Base-by-base conservation (phyloP, 140 eudicot genomes). In the Senecio squalidus region DNA sequence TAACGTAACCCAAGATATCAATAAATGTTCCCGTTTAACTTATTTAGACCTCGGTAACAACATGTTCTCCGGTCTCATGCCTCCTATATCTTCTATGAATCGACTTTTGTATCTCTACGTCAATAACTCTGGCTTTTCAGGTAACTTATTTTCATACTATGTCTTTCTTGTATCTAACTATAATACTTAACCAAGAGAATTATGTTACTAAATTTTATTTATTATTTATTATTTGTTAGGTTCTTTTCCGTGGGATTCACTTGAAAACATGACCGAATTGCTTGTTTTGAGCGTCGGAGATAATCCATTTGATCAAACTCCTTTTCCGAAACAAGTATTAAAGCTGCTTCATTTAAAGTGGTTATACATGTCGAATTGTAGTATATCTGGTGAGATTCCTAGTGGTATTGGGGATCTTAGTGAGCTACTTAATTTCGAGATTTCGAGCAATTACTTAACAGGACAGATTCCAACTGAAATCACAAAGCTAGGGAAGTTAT, bases 11-110 rank as follows among this genome's bases (percentile, higher is more conserved):
- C 22, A 56, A 8, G 80, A 84, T 21, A 36, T 84, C 31, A 74
- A 69, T 24, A 73, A 68, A 3, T 92, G 99, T 70, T 62, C 66
- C 0, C 34, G 65, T 0, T 56, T 92, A 39, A 72, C 38, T 36
- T 88, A 92, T 62, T 66, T 92, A 34, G 96, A 92, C 38, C 55
- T 92, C 45, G 96, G 96, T 2, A 87, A 84, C 81, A 92, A 92
- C 36, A 6, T 34, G 3, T 92, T 92, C 66, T 67, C 86, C 3
- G 95, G 96, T 1, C 0, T 54, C 0, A 47, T 84, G 4, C 96
- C 99, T 0, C 62, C 24, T 23, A 68, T 92, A 3, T 88, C 96
- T 18, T 48, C 83, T 0, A 58, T 92, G 16, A 74, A 9, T 15
- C 23, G 26, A 2, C 60, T 92, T 13, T 50, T 31, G 15, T 67